Percentiles rank a stretch among this genome's conserved stretches.
Conservation (phyloP, 345 rosid species). For the Alliaria petiolata region DNA sequence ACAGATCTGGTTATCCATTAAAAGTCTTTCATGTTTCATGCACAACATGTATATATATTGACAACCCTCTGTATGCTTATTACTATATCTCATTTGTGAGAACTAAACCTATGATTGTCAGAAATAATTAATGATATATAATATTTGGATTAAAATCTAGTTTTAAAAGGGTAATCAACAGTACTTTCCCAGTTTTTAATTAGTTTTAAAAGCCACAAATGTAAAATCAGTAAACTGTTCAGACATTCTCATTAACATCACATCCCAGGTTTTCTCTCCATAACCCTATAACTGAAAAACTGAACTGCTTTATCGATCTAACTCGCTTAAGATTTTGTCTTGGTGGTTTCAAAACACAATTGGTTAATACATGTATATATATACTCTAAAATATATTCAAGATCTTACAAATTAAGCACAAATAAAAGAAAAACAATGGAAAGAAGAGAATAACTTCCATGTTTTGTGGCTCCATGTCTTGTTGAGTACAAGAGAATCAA, state of each 20-base stretch:
- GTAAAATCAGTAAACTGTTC: constrained; percentile 7
- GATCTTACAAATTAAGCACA: not conserved
- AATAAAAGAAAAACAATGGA: not conserved
- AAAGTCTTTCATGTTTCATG: constrained; percentile 2
- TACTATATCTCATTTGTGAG: constrained; percentile 15
- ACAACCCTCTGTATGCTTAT: constrained; percentile 10
- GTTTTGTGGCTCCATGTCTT: constrained; percentile 30
- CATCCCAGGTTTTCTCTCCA: constrained; percentile 1
- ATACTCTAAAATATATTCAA: not conserved
- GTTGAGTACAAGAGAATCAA: constrained; percentile 22
- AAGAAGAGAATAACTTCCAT: constrained; percentile 31
- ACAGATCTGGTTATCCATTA: not conserved
- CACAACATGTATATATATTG: not conserved
- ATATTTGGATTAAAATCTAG: not conserved
- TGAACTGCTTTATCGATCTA: not conserved
- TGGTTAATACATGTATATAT: not conserved
- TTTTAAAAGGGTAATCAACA: not conserved
- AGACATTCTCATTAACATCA: constrained; percentile 18
- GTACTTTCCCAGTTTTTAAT: not conserved
- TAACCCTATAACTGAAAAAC: not conserved
- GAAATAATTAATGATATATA: not conserved
- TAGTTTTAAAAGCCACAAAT: constrained; percentile 3
- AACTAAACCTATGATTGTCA: constrained; percentile 21
- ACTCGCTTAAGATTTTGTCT: not conserved
- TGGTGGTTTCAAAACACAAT: not conserved